A percentile compares a stretch with the other conserved stretches of the same genome.
phyloP scores from a whole-genome alignment of 441 rosid genomes.

The Brassica balearica region DNA sequence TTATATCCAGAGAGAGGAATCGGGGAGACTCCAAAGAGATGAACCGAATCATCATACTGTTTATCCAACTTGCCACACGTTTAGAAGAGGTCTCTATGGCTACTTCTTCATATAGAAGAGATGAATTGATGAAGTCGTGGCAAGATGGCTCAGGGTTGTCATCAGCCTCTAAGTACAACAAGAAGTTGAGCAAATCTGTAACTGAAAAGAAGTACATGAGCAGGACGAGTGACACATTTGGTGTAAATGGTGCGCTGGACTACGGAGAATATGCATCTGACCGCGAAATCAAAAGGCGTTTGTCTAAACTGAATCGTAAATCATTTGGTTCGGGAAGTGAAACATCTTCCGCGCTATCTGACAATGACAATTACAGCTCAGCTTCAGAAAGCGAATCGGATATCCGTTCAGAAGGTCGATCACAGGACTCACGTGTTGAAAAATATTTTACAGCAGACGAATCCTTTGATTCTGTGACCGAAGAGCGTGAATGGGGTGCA shows the following conservation, averaged over 20 bases:
- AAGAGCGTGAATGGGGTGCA: slow-evolving; percentile 99
- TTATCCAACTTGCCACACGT: slow-evolving; percentile 88
- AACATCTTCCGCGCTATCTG: slow-evolving; percentile 87
- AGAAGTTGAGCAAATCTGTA: slow-evolving; percentile 58
- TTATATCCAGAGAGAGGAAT: slow-evolving; percentile 71
- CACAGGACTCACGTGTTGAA: slow-evolving; percentile 65
- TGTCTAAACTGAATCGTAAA: slow-evolving; percentile 83
- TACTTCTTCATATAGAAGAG: slow-evolving; percentile 75
- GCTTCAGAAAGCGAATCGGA: slow-evolving; percentile 90
- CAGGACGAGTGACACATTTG: slow-evolving; percentile 67
- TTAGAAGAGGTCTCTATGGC: slow-evolving; percentile 86
- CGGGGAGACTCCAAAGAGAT: slow-evolving; percentile 81
- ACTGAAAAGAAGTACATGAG: slow-evolving; percentile 71
- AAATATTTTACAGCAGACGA: slow-evolving; percentile 68
- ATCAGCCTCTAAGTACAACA: slow-evolving; percentile 69
- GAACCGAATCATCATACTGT: slow-evolving; percentile 72
- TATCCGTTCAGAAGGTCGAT: slow-evolving; percentile 64
- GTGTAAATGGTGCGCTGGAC: slow-evolving; percentile 61
- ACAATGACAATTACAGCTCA: slow-evolving; percentile 68
- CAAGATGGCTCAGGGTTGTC: slow-evolving; percentile 72
- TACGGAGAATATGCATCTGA: slow-evolving; percentile 88
- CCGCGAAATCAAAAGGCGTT: slow-evolving; percentile 88
- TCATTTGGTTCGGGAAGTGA: slow-evolving; percentile 92
- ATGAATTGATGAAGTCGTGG: slow-evolving; percentile 84
- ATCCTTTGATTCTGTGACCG: slow-evolving; percentile 64